phyloP scores from a whole-genome alignment of 805 yeast genomes.

The Pichia rugopelliculosa region DNA sequence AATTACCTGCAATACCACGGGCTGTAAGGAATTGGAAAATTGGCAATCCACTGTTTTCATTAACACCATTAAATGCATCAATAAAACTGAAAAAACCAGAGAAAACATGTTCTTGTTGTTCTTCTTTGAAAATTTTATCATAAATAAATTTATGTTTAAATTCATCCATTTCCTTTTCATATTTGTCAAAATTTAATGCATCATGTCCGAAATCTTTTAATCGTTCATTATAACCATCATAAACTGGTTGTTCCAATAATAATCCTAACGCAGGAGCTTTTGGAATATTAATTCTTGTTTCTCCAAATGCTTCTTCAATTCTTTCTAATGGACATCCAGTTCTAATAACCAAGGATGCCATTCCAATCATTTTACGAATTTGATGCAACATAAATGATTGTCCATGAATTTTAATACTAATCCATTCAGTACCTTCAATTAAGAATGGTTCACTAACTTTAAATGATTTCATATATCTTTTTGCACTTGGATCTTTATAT shows the following conservation, averaged over 20 bases:
- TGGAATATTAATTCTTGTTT: constrained; percentile 77
- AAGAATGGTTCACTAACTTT: constrained; percentile 83
- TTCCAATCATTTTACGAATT: constrained; percentile 95
- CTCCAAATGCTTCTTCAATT: constrained; percentile 69
- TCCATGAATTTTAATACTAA: constrained; percentile 92
- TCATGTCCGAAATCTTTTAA: constrained; percentile 72
- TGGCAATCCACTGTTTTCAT: constrained; percentile 41
- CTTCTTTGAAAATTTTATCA: constrained; percentile 88
- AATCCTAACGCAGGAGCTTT: constrained; percentile 96
- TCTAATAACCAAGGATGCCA: constrained; percentile 82
- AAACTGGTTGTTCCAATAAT: constrained; percentile 84
- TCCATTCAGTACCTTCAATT: constrained; percentile 93
- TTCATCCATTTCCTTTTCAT: constrained; percentile 63
- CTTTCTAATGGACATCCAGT: constrained; percentile 77
- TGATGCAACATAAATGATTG: constrained; percentile 98
- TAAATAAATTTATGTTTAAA: constrained; percentile 86
- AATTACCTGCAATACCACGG: constrained; percentile 27
- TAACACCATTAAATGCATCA: constrained; percentile 65
- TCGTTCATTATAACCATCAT: constrained; percentile 71
- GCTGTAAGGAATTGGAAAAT: constrained; percentile 54
- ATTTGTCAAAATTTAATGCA: constrained; percentile 59
- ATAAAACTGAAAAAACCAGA: constrained; percentile 88
- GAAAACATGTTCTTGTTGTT: constrained; percentile 77
- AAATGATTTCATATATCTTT: constrained; percentile 72
- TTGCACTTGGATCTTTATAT: constrained; percentile 79